Base-by-base conservation (phyloP, 345 rosid genomes). In the Schrenkiella parvula region DNA sequence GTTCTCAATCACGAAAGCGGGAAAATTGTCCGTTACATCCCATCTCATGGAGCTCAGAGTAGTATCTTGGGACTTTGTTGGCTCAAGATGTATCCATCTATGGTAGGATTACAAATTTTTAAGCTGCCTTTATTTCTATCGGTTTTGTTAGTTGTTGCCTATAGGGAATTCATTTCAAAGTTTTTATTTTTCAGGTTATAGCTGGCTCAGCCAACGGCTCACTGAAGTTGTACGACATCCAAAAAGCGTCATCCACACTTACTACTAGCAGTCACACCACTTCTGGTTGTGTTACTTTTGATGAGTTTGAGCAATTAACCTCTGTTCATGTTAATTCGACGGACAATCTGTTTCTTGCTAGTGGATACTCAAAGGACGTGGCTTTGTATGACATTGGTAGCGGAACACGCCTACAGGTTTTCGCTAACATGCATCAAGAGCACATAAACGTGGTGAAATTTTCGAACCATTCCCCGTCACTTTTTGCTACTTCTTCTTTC, bases 181-280 rank as follows among this genome's bases (percentile, higher is more conserved):
- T 17, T 41, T 55, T 48, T 74, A 12, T 39, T 56, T 73, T 58
- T 67, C 87, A 93, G 98, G 88, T 91, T 72, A 85, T 93, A 76
- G 95, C 98, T 42, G 98, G 98, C 64, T 93, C 98, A 53, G 98
- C 87, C 75, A 86, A 89, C 62, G 98, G 98, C 34, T 86, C 96
- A n/a, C 41, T 93, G 72, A 89, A 83, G 81, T 65, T 93, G 39
- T 91, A 85, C 52, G 90, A 93, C 68, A 81, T 88, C 69, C 83
- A 84, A 70, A 80, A 80, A 74, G 73, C 81, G 37, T 76, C 87
- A 38, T 57, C 86, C 19, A 52, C 80, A 10, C 53, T 69, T 74
- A 60, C 73, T 6, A 48, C 71, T 1, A 80, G 81, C 73, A 43
- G 37, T 32, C 75, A 73, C 71, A 0, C 46, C 21, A 55, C 72